Base-by-base conservation (phyloP, 2,329 filamentous ascomycete genomes). In the Trichophyton equinum region DNA sequence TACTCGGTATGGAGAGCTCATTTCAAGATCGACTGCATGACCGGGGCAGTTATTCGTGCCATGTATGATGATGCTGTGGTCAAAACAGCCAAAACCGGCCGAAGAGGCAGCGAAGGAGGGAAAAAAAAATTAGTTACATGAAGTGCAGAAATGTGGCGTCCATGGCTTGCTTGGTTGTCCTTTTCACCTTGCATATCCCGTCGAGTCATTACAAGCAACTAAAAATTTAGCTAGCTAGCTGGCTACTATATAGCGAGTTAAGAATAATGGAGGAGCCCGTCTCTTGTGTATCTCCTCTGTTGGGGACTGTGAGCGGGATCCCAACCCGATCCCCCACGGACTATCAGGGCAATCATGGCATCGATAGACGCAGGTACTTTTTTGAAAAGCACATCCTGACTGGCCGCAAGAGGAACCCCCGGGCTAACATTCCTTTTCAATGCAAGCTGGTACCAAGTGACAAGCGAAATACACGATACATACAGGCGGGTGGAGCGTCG, bases 41-140 rank as follows among this genome's bases (percentile, higher is more conserved):
- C 38, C 30, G n/a, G 51, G 51, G 51, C 38, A 55, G n/a, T 36
- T n/a, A 55, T 55, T 55, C 51, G 51, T 55, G 51, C 51, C 51
- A 55, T 55, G 51, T 55, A 36, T n/a, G 15, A 15, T 13, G 9
- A 15, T 13, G 9, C 46, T 51, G 18, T 22, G 44, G 3, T 38
- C 33, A 11, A 38, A 38, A 7, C 9, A 38, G 33, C 44, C n/a
- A 51, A 55, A 55, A 36, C 51, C 25, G 11, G 51, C 33, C 13
- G 27, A 55, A 38, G 27, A 51, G 11, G 30, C 7, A 18, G 46
- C 27, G 13, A 51, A 51, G 27, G 27, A 1, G 1, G 6, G 6
- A 27, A 7, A 27, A 30, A 30, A 30, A 30, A 30, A 30, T 22
- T 22, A 2, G 2, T 22, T 30, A 30, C 27, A 30, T 30, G 1